Evolutionary conservation across 2,329 filamentous ascomycete species (phyloP), one percentile per base, ranked within the genome.

Genomic region (Sarocladium strictum): DNA sequence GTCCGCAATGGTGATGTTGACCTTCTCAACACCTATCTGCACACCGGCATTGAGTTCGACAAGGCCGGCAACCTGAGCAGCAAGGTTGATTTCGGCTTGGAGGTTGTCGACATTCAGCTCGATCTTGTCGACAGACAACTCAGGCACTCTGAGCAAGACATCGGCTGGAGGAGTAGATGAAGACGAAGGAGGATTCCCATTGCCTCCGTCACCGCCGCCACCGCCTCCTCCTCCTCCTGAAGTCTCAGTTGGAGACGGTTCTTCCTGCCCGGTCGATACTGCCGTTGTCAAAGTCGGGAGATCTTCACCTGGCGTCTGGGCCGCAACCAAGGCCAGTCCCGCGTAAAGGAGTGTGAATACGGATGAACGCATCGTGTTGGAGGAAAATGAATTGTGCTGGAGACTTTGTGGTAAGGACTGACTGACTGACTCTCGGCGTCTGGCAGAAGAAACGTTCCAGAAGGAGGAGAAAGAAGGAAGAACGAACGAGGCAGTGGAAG

Each of bases 1-100:
- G 59, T 84, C 80, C 12, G 75, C 70, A 56, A 85, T 85, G 17
- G 81, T 84, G 61, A 85, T 76, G 66, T 84, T 84, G 62, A 85
- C 72, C 58, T 73, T 75, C 3, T 64, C 62, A 24, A 75, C 61
- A 17, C 77, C 77, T 52, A 78, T 65, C 45, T 81, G 71, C 37
- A 81, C 71, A 52, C 81, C 80, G 0, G 81, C 80, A 54, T 77
- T 76, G 59, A 83, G 63, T 21, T 70, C 65, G 1, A 85, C 81
- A 1, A 85, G 72, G 40, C 73, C 75, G 14, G 81, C 80, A n/a
- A 85, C 73, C 57, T 80, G 75, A 32, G 81, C 81, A 50, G 80
- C 79, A 2, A 85, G 69, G 62, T 84, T 84, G 61, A 85, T 71
- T 57, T 85, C 78, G 2, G 80, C 81, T 56, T 73, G 70, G 17